Percentiles rank a stretch among this genome's conserved stretches.
Evolutionary conservation across 2,329 filamentous ascomycete species (phyloP).

Genomic region (Scopulariopsis brevicaulis): DNA sequence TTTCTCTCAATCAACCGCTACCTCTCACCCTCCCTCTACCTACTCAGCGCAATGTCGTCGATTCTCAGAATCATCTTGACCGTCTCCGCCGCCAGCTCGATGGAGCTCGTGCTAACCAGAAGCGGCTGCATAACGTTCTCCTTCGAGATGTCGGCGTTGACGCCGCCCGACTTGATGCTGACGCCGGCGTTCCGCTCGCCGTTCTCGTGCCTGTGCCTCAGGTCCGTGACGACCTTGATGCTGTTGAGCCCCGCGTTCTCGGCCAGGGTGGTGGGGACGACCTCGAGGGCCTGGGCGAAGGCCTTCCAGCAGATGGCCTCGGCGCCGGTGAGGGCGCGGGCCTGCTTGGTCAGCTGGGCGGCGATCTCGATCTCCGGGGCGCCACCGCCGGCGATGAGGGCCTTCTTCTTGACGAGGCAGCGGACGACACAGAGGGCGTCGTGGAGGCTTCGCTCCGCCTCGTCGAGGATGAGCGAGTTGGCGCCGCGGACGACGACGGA

Average conservation of each 20-base stretch:
- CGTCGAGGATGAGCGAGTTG: constrained; percentile 88
- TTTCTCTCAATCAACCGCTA: neutral
- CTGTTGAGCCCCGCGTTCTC: constrained; percentile 97
- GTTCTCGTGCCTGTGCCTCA: constrained; percentile 87
- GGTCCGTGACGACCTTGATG: constrained; percentile 96
- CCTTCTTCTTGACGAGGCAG: constrained; percentile 98
- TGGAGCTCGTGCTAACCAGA: constrained; percentile 92
- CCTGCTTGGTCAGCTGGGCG: constrained; percentile 69
- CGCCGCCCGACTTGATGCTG: constrained; percentile 94
- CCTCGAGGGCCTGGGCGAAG: constrained; percentile 94
- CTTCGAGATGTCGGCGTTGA: constrained; percentile 92
- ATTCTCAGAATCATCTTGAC: constrained; percentile 83
- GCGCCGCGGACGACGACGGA: constrained; percentile 91
- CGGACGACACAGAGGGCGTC: constrained; percentile 96
- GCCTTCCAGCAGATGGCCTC: constrained; percentile 99
- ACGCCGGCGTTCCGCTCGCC: constrained; percentile 95
- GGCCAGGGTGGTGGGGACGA: constrained; percentile 90
- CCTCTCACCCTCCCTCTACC: constrained; percentile 25
- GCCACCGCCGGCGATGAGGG: constrained; percentile 93
- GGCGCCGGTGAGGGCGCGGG: constrained; percentile 76
- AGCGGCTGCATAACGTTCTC: constrained; percentile 95
- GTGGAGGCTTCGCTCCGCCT: constrained; percentile 92
- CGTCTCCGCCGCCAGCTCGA: constrained; percentile 94
- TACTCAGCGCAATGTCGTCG: constrained; percentile 54
- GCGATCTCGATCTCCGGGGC: constrained; percentile 96